Evolutionary conservation across 164 flowering plant species (phyloP), one percentile per base, ranked within the genome.

Genomic region (Houttuynia cordata): DNA sequence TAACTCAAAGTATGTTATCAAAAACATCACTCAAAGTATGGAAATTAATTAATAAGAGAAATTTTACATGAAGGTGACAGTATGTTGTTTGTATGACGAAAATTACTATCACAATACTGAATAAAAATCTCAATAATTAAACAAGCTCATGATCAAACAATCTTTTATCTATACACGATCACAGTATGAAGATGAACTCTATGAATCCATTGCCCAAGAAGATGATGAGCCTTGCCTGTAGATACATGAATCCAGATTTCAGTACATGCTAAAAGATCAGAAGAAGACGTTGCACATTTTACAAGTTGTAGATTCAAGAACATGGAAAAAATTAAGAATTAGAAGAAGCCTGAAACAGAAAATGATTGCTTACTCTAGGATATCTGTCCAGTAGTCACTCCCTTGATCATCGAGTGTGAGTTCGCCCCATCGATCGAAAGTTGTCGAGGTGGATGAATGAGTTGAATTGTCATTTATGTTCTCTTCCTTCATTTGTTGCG

Each of bases 341-440:
- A 8, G 17, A 12, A 10, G 49, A 45, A 12, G 49, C 12, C 2
- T 0, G 17, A 45, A 45, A n/a, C n/a, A n/a, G n/a, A 45, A 57
- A 13, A 24, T 56, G 21, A n/a, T 55, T 39, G 55, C 79, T 49
- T 77, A 79, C 81, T 75, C 67, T 41, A 81, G 59, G 37, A 79
- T 49, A 53, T 81, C 73, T 60, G 59, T 63, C 86, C 81, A 81
- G 54, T 66, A 61, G 21, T 56, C 75, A 63, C 66, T 57, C 24
- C 67, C 37, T 51, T 78, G 76, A 65, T 77, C 77, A 53, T 79
- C 84, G 24, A 79, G 25, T 52, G 65, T 63, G 51, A 80, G 67
- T 37, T 73, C 77, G 41, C 65, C 75, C 84, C 77, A 83, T 60
- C 61, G 62, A 4, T 82, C 86, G 70, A 73, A 74, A 20, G 63